These are phyloP conservation scores for Colletotrichum filicis DNA, from an alignment of 2,329 filamentous ascomycete genomes.

Conservation along the genomic window DNA sequence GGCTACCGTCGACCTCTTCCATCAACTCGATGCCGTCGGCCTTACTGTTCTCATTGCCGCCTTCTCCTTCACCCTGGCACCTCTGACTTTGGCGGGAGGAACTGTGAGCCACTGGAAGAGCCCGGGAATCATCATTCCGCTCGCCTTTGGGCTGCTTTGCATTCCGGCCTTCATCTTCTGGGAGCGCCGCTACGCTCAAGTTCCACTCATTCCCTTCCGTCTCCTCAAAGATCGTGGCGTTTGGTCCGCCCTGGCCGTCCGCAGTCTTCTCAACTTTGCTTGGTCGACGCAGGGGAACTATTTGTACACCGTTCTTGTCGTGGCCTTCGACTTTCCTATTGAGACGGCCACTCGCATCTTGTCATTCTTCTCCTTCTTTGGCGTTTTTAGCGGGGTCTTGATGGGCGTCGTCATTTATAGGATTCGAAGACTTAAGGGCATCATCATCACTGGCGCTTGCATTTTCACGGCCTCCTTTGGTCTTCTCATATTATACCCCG, in stretches of 20 bases:
- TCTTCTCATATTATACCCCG: constrained; percentile 65
- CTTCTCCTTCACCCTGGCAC: constrained; percentile 59
- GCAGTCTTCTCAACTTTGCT: constrained; percentile 58
- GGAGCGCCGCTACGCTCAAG: constrained; percentile 60
- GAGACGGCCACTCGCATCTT: constrained; percentile 65
- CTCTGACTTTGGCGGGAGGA: constrained; percentile 66
- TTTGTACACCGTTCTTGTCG: constrained; percentile 67
- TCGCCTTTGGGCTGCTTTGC: constrained; percentile 61
- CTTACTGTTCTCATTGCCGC: constrained; percentile 57
- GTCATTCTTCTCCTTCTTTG: constrained; percentile 64
- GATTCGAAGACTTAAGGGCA: constrained; percentile 64
- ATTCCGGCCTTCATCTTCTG: constrained; percentile 63
- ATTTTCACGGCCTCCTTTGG: constrained; percentile 68
- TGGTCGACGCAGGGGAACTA: constrained; percentile 71
- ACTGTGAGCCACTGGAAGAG: constrained; percentile 58
- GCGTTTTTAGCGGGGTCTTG: constrained; percentile 64
- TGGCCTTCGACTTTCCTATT: constrained; percentile 67
- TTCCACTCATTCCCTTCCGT: constrained; percentile 67
- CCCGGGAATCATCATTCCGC: constrained; percentile 60
- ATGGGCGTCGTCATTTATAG: constrained; percentile 63
- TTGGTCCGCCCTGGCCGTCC: constrained; percentile 69
- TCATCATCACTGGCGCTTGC: constrained; percentile 66
- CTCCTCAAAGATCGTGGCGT: constrained; percentile 69
- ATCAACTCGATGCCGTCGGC: constrained; percentile 64
- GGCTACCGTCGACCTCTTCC: constrained; percentile 59